Base-by-base conservation (phyloP, 2,329 filamentous ascomycete species). In the Tetracladium maxilliforme region DNA sequence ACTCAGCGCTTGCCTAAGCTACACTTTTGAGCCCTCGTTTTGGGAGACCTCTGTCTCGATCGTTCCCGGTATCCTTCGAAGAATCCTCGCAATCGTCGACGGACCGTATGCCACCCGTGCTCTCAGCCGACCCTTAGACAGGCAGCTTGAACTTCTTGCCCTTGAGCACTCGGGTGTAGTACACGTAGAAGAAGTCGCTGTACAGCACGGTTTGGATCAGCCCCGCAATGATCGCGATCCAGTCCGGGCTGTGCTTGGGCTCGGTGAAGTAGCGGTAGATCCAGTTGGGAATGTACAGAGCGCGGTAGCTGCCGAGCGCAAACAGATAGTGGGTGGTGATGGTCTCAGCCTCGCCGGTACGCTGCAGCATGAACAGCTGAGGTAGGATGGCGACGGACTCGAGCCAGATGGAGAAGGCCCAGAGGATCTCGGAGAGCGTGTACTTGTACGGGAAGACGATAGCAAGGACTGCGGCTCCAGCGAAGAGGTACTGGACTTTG, bases 161-260 rank as follows among this genome's bases (percentile, higher is more conserved):
- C 61, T 86, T 82, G 55, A 86, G 59, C 23, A 87, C 77, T 73
- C 94, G 95, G 31, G 78, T 93, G 58, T 94, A 98, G 61, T 98
- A 98, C 44, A 98, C 87, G 66, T 86, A 98, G 69, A 98, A 98
- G 61, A 98, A 98, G 58, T 98, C 90, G 35, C 83, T 92, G 61
- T 98, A 98, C 30, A 98, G 63, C 24, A 98, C 57, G 1, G 90
- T 98, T 63, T 98, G 90, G 35, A 95, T 58, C 28, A 95, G 66
- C 9, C 90, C 90, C 4, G 92, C 90, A 33, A 90, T 47, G 25
- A 94, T 77, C 12, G 86, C 78, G 38, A 94, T 92, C 35, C 75
- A 80, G 48, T 95, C 86, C n/a, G n/a, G n/a, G 39, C 77, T 78
- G 49, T 83, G 76, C 25, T 69, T 60, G 22, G 54, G 47, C 51